Evolutionary conservation across 1,284 basidiomycete species (phyloP), one percentile per base, ranked within the genome.

Genomic region (Trametes versicolor): DNA sequence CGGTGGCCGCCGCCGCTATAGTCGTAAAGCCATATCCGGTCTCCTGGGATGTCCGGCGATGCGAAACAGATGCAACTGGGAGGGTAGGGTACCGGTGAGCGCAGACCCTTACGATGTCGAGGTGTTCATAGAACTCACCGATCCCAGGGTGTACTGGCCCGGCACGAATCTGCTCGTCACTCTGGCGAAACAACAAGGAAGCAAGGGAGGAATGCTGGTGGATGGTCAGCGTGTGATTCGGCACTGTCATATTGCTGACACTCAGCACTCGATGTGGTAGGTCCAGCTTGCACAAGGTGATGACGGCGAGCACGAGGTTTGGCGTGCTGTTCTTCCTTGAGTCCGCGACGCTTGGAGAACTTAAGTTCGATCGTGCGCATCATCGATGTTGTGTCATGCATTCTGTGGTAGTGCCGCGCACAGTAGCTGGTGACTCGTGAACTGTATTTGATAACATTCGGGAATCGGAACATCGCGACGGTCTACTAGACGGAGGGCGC

Each of bases 1-100:
- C 55, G 19, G 8, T 21, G 29, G 43, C 17, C 12, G 15, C 13
- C 4, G 43, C 55, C 9, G 32, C 29, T 4, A 21, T 57, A 10
- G 55, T 57, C 10, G 55, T 32, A 10, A 57, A 5, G 5, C 45
- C 45, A 13, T 57, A 36, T n/a, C 55, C 55, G 9, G 55, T 48
- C n/a, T 32, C 55, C 13, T 57, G 55, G 55, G 32, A 34, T 25
- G 32, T 57, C 8, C 25, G 29, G 32, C 39, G 55, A 15, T 21
- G 13, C n/a, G 47, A 5, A 8, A 25, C 21, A n/a, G 43, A 37
- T n/a, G 3, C 6, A 7, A n/a, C 55, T 6, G 17, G 15, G 39
- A 19, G n/a, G 23, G 32, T 27, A 32, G 29, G 29, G 1, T 57
- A 34, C 27, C 43, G 45, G 55, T 57, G 32, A 49, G 23, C 12